A percentile compares a stretch with the other conserved stretches of the same genome.
These are phyloP conservation scores for Emmonsiellopsis sp. DNA, from an alignment of 2,329 filamentous ascomycete genomes.

Conservation along the genomic window DNA sequence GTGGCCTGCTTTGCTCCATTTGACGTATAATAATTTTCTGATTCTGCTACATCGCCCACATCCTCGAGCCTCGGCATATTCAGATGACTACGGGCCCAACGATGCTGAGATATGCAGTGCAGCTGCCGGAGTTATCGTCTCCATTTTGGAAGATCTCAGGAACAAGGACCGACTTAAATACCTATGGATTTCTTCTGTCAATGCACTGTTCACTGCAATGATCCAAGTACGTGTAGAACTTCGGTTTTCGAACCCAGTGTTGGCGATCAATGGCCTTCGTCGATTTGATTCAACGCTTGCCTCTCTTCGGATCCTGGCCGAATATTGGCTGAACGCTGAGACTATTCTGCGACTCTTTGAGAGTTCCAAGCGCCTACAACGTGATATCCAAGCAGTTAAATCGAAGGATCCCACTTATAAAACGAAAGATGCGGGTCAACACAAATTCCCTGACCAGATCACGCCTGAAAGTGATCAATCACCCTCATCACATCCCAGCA, in stretches of 20 bases:
- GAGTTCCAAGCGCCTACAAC: slow-evolving; percentile 34
- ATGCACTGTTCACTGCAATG: slow-evolving; percentile 39
- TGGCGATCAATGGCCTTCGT: slow-evolving; percentile 37
- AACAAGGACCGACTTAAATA: slow-evolving; percentile 34
- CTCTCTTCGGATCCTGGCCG: slow-evolving; percentile 32
- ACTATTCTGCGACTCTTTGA: slow-evolving; percentile 37
- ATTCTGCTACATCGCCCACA: slow-evolving; percentile 38
- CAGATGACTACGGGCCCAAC: slow-evolving; percentile 36
- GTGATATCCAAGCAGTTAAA: slow-evolving; percentile 32
- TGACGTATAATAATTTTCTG: slow-evolving; percentile 39
- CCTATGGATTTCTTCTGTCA: slow-evolving; percentile 37
- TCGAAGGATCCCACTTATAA: slow-evolving; percentile 22
- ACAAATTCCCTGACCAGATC: slow-evolving; percentile 2
- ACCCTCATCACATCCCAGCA: slow-evolving; percentile 3
- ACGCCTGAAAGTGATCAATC: slow-evolving; percentile 6
- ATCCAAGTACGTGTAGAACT: slow-evolving; percentile 39
- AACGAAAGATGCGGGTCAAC: slow-evolving; percentile 6
- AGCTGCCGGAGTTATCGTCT: slow-evolving; percentile 36
- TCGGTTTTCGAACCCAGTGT: slow-evolving; percentile 37
- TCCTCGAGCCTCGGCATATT: slow-evolving; percentile 33
- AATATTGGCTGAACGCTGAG: slow-evolving; percentile 36
- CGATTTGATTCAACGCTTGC: slow-evolving; percentile 35
- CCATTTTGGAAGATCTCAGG: slow-evolving; percentile 37
- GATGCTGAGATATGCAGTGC: slow-evolving; percentile 39
- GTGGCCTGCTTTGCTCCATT: slow-evolving; percentile 37